These are phyloP conservation scores for Chenopodium album DNA, from an alignment of 148 eudicot species.

Conservation along the genomic window DNA sequence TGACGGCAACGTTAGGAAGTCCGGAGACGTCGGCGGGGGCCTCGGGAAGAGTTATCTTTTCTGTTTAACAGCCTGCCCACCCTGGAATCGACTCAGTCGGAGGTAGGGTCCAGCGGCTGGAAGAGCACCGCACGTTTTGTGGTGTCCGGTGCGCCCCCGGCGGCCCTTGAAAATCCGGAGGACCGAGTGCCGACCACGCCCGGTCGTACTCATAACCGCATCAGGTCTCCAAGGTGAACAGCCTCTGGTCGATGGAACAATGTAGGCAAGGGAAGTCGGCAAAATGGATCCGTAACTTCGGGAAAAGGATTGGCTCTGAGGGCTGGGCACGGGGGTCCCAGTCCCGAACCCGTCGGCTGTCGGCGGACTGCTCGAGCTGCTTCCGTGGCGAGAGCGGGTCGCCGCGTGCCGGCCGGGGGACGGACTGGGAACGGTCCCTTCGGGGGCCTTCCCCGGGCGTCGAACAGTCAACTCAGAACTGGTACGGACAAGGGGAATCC, in stretches of 20 bases:
- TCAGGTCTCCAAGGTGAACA: too few relatives aligned
- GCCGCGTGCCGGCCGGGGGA: constrained; percentile 33
- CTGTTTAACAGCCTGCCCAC: background rate
- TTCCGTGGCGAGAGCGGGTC: constrained; percentile 27
- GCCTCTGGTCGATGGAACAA: background rate
- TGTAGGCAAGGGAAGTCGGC: constrained; percentile 23
- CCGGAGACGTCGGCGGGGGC: background rate
- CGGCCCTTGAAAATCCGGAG: too few relatives aligned
- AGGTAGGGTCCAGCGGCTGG: too few relatives aligned
- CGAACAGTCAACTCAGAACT: too few relatives aligned
- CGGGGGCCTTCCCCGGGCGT: too few relatives aligned
- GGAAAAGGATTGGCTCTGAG: constrained; percentile 16
- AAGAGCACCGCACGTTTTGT: too few relatives aligned
- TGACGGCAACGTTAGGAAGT: too few relatives aligned
- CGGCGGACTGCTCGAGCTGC: constrained; percentile 17
- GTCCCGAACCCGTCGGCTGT: constrained; percentile 13
- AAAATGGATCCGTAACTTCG: constrained; percentile 20
- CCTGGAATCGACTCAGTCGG: too few relatives aligned
- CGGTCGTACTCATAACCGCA: too few relatives aligned
- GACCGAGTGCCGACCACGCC: too few relatives aligned
- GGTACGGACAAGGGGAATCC: too few relatives aligned
- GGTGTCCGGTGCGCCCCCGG: too few relatives aligned
- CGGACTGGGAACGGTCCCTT: constrained; percentile 22
- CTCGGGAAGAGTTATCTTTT: background rate
- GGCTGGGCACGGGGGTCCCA: constrained; percentile 19